Percentiles rank a stretch among this genome's conserved stretches.
Evolutionary conservation across 805 yeast species (phyloP).

Genomic region (Saturnispora diversa): DNA sequence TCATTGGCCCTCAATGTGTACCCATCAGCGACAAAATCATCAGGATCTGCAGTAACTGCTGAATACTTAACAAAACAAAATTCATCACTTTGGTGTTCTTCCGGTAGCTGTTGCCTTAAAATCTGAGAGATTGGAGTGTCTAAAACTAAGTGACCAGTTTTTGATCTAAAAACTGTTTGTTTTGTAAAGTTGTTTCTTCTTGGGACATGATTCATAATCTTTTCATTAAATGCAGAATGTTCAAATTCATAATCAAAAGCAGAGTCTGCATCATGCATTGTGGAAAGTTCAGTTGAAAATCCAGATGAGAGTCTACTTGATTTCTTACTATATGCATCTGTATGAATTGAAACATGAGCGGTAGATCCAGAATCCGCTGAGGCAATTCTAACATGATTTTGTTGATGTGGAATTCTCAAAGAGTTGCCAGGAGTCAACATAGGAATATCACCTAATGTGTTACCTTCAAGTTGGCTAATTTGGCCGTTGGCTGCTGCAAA

Average conservation of each 20-base stretch:
- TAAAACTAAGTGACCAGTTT: constrained; percentile 74
- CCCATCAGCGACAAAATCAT: constrained; percentile 70
- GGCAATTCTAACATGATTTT: constrained; percentile 16
- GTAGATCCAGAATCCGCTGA: constrained; percentile 17
- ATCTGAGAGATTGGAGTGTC: constrained; percentile 95
- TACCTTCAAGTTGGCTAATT: constrained; percentile 8
- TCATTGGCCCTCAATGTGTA: constrained; percentile 82
- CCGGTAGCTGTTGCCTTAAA: constrained; percentile 72
- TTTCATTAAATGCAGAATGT: constrained; percentile 12
- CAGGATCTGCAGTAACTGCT: constrained; percentile 92
- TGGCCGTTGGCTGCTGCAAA: constrained; percentile 49
- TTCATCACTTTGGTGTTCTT: constrained; percentile 76
- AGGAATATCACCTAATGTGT: constrained; percentile 24
- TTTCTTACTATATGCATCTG: constrained; percentile 12
- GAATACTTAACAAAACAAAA: constrained; percentile 95
- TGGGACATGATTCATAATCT: constrained; percentile 25
- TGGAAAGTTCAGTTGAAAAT: constrained; percentile 20
- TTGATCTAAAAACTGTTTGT: constrained; percentile 62
- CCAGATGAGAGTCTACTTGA: constrained; percentile 15
- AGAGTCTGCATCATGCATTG: constrained; percentile 17
- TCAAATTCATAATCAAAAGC: constrained; percentile 17
- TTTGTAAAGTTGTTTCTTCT: constrained; percentile 31
- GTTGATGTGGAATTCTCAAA: constrained; percentile 13
- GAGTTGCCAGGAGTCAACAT: constrained; percentile 18
- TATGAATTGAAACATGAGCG: constrained; percentile 13